These are phyloP conservation scores for Metschnikowia lachancei DNA, from an alignment of 805 yeast species.

Conservation along the genomic window DNA sequence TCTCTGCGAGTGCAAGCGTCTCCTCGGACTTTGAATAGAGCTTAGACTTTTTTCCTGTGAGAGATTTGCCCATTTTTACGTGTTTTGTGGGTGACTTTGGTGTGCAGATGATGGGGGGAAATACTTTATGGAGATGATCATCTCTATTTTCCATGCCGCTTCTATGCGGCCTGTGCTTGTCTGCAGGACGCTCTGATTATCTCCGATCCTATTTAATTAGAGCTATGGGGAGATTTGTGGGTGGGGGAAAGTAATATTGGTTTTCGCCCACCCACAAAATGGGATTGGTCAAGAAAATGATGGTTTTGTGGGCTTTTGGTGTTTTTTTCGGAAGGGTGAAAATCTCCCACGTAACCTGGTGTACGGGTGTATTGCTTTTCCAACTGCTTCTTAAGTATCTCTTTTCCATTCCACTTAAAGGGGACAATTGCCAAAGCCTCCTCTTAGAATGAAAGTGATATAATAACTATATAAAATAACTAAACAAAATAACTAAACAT, in stretches of 20 bases:
- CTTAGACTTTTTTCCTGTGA: slow-evolving; percentile 13
- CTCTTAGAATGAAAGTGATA: no score
- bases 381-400: no score
- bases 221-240: no score
- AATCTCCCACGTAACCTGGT: slow-evolving; percentile 3
- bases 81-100: neutral
- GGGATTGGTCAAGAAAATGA: no score
- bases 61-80: slow-evolving; percentile 6
- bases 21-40: slow-evolving; percentile 23
- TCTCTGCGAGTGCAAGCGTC: slow-evolving; percentile 53
- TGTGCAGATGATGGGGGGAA: neutral
- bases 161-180: neutral
- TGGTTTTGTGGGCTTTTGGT: neutral
- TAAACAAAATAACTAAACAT: neutral
- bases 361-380: slow-evolving; percentile 13
- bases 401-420: no score
- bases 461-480: no score
- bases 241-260: no score
- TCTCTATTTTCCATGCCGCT: slow-evolving; percentile 1
- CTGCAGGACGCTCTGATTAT: slow-evolving; percentile 3
- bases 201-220: no score
- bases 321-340: neutral
- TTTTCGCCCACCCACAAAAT: no score
- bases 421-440: no score
- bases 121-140: slow-evolving; percentile 9